Evolutionary conservation across 148 eudicot species (phyloP), one percentile per base, ranked within the genome.

Genomic region (Rhododendron ovatum): DNA sequence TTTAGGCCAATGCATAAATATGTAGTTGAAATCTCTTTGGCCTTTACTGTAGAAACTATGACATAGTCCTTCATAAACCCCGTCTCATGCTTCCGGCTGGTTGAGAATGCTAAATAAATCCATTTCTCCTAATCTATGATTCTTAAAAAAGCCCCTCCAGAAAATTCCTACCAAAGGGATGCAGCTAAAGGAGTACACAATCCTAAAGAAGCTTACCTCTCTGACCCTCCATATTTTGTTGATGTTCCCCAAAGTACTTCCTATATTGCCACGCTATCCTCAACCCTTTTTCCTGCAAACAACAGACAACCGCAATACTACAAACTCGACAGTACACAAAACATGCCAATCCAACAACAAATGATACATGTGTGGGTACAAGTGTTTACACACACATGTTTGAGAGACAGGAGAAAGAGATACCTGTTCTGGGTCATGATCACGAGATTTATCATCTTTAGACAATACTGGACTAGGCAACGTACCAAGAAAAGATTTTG

Each of bases 191-290:
- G 55, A 65, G 50, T 6, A 61, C 43, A 75, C 8, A 43, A 65
- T 83, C 8, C 57, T 26, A 87, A 45, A 43, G 15, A 53, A 6
- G 22, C 53, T 61, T 86, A 96, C 99, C 99, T 93, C 88, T 88
- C 69, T 86, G 91, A 84, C 57, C 88, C 63, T 89, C 94, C 20
- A 74, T 61, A 78, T 86, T 92, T 45, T 82, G 88, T 83, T 90
- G 94, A 71, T 91, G 86, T 83, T 93, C 96, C 50, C 93, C 96
- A 28, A 93, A 86, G 84, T 95, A 95, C 91, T 96, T 96, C 90
- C 92, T 94, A 80, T 96, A 96, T 84, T 96, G 99, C 98, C 99
- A 96, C 67, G 99, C 96, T 89, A 96, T 96, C 90, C 98, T 94
- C 90, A 95, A 90, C n/a, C 88, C 91, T 87, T 91, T 92, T 59